A percentile compares a stretch with the other conserved stretches of the same genome.
Evolutionary conservation across 495 filamentous ascomycete genomes (phyloP).

Genomic region (Polyplosphaeria fusca): DNA sequence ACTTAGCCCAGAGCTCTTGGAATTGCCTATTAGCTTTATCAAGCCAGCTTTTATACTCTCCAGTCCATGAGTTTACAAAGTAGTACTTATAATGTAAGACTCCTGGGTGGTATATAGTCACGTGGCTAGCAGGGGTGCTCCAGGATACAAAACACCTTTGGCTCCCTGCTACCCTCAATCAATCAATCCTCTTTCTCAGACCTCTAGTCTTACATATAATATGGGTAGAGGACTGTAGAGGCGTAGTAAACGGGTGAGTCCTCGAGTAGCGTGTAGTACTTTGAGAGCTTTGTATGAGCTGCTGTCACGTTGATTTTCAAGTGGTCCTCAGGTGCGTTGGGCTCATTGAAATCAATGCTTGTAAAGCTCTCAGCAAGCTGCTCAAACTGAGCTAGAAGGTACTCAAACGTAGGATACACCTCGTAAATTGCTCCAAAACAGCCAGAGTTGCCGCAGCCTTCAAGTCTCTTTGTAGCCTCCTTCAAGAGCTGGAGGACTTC

Average conservation of each 20-base stretch:
- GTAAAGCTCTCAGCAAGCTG: background rate
- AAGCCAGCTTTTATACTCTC: background rate
- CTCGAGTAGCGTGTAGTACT: slow-evolving; percentile 1
- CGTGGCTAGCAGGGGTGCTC: too few relatives aligned
- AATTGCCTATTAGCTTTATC: background rate
- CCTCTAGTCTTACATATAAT: too few relatives aligned
- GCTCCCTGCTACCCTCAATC: too few relatives aligned
- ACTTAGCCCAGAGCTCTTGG: background rate
- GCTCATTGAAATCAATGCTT: background rate
- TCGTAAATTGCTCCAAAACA: slow-evolving; percentile 4
- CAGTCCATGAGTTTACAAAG: background rate
- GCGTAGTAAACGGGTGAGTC: slow-evolving; percentile 3
- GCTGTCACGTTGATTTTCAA: background rate
- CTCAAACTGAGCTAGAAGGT: background rate
- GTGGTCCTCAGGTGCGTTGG: slow-evolving; percentile 12
- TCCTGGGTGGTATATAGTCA: too few relatives aligned
- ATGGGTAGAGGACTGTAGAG: background rate
- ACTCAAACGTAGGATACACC: background rate
- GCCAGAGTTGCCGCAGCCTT: slow-evolving; percentile 1
- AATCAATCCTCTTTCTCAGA: too few relatives aligned
- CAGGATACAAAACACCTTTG: too few relatives aligned
- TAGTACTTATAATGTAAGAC: too few relatives aligned
- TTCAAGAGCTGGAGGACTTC: slow-evolving; percentile 4
- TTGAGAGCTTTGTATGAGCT: background rate
- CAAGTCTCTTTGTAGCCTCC: background rate